Evolutionary conservation across 177 flowering plant species (phyloP).

Genomic region (Vitis hybrid): DNA sequence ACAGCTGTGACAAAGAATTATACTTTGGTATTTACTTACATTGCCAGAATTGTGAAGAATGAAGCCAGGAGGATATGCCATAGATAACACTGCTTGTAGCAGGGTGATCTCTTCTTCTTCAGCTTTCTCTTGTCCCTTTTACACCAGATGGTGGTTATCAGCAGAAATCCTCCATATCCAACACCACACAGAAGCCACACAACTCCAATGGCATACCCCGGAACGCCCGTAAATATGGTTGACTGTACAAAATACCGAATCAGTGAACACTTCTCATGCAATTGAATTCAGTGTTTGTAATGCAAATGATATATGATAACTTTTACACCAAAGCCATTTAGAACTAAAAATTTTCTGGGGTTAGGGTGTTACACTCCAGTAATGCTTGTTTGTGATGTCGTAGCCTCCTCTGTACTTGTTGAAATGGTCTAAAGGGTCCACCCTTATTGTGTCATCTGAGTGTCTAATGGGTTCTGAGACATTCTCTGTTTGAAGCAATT

Average conservation of each 20-base stretch:
- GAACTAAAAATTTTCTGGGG: too few relatives aligned
- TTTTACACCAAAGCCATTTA: too few relatives aligned
- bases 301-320: too few relatives aligned
- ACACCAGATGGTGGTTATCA: slow-evolving; percentile 25
- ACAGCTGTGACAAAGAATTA: too few relatives aligned
- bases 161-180: slow-evolving; percentile 40
- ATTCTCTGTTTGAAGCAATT: slow-evolving; percentile 28
- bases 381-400: slow-evolving; percentile 73
- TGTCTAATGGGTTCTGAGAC: slow-evolving; percentile 17
- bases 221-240: slow-evolving; percentile 60
- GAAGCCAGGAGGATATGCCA: slow-evolving; percentile 44
- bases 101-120: slow-evolving; percentile 28
- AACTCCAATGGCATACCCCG: slow-evolving; percentile 62
- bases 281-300: too few relatives aligned
- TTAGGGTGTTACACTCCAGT: slow-evolving; percentile 72
- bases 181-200: slow-evolving; percentile 71
- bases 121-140: slow-evolving; percentile 14
- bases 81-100: slow-evolving; percentile 35
- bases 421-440: slow-evolving; percentile 66
- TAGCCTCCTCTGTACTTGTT: slow-evolving; percentile 83
- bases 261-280: too few relatives aligned
- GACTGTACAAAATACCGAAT: slow-evolving; percentile 50
- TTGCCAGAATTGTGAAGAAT: slow-evolving; percentile 51
- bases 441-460: slow-evolving; percentile 51
- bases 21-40: slow-evolving; percentile 43